phyloP scores from a whole-genome alignment of 768 basidiomycete genomes.

The Boletales sp. region DNA sequence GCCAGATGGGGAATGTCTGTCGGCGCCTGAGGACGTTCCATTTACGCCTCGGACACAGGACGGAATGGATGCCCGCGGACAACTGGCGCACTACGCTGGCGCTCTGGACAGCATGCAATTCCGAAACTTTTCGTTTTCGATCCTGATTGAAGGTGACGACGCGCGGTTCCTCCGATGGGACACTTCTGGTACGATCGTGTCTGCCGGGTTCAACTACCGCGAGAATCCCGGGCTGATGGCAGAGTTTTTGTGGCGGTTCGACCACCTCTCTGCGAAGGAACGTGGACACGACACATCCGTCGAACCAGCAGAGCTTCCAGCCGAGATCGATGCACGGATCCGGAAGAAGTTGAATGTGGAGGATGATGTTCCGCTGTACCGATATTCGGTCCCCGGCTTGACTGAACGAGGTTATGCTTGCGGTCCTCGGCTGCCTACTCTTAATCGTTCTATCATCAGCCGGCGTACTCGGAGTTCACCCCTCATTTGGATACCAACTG shows the following conservation, averaged over 20 bases:
- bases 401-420: background rate
- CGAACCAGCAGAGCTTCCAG: no score
- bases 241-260: background rate
- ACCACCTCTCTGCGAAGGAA: background rate
- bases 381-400: background rate
- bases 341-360: background rate
- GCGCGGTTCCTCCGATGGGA: slow-evolving; percentile 37
- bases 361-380: background rate
- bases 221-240: background rate
- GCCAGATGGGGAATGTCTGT: background rate
- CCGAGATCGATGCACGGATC: no score
- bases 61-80: slow-evolving; percentile 1
- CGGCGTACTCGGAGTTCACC: background rate
- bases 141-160: slow-evolving; percentile 21
- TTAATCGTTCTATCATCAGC: background rate
- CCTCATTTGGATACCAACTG: background rate
- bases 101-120: slow-evolving; percentile 25
- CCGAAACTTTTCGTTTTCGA: slow-evolving; percentile 29
- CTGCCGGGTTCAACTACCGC: background rate
- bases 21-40: background rate
- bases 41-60: background rate
- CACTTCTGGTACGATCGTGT: slow-evolving; percentile 10
- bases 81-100: slow-evolving; percentile 24
- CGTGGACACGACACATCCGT: background rate
- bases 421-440: background rate